Evolutionary conservation across 331 rosid species (phyloP).

Genomic region (Saraca asoca): DNA sequence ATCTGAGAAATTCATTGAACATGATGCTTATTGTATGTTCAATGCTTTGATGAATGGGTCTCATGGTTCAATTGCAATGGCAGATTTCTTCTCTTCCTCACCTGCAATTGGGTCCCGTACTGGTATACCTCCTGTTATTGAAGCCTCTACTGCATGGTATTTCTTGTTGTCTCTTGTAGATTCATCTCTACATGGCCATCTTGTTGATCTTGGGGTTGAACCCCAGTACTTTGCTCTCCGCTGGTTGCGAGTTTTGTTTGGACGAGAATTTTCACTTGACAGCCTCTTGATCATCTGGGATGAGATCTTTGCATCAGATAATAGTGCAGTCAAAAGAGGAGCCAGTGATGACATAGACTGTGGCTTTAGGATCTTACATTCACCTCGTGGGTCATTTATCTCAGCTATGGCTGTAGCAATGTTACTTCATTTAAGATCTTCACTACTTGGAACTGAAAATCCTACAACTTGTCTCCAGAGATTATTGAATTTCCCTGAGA

Average conservation of each 20-base stretch:
- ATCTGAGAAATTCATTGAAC: slow-evolving; percentile 93
- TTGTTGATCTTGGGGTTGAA: slow-evolving; percentile 90
- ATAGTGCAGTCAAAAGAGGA: slow-evolving; percentile 49
- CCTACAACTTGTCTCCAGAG: slow-evolving; percentile 93
- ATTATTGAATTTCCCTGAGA: slow-evolving; percentile 74
- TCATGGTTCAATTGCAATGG: slow-evolving; percentile 81
- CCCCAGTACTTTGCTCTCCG: slow-evolving; percentile 99
- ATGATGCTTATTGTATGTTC: slow-evolving; percentile 91
- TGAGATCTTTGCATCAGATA: slow-evolving; percentile 77
- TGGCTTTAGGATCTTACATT: slow-evolving; percentile 59
- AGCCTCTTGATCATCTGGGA: slow-evolving; percentile 87
- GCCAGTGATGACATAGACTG: slow-evolving; percentile 51
- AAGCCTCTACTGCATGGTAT: slow-evolving; percentile 85
- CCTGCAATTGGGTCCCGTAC: slow-evolving; percentile 65
- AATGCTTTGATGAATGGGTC: slow-evolving; percentile 85
- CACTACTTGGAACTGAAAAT: slow-evolving; percentile 88
- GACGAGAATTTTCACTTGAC: slow-evolving; percentile 90
- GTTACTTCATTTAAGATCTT: slow-evolving; percentile 85
- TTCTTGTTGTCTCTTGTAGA: slow-evolving; percentile 79
- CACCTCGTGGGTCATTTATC: slow-evolving; percentile 88
- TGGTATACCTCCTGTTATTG: slow-evolving; percentile 86
- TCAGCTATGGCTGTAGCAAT: slow-evolving; percentile 90
- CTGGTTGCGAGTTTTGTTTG: slow-evolving; percentile 95
- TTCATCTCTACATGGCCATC: slow-evolving; percentile 82
- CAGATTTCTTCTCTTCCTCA: slow-evolving; percentile 78